Percentiles rank a stretch among this genome's conserved stretches.
Conservation (phyloP, 768 basidiomycete genomes). For the Polyporus arcularius region DNA sequence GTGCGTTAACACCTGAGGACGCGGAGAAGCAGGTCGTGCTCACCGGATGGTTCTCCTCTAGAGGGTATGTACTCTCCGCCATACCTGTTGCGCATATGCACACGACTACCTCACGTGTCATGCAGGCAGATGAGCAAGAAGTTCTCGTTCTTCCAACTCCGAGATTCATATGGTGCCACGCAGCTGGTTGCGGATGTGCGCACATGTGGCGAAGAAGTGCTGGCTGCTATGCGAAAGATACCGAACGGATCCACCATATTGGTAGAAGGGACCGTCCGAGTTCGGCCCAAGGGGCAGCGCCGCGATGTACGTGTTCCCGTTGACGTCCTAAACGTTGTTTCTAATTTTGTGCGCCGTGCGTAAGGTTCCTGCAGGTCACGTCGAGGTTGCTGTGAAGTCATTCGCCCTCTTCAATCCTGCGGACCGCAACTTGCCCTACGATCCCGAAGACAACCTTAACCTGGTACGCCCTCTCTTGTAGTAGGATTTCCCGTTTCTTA, state of each 20-base stretch:
- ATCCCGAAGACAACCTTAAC: conserved; percentile 74
- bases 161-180: conserved; percentile 72
- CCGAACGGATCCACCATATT: conserved; percentile 80
- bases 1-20: conserved; percentile 21
- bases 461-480: conserved; percentile 51
- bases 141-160: conserved; percentile 85
- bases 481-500: conserved; percentile 1
- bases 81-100: conserved; percentile 27
- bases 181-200: conserved; percentile 71
- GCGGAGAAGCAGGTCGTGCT: conserved; percentile 55
- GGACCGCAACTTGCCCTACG: conserved; percentile 71
- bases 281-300: conserved; percentile 61
- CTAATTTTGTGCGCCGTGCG: conserved; percentile 5
- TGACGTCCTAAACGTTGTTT: background rate
- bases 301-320: conserved; percentile 46
- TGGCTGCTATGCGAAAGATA: conserved; percentile 54
- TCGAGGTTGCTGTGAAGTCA: conserved; percentile 76
- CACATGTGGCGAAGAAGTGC: conserved; percentile 24
- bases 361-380: conserved; percentile 66
- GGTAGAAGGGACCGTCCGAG: conserved; percentile 70
- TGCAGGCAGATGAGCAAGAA: conserved; percentile 65
- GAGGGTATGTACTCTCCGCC: conserved; percentile 58
- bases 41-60: conserved; percentile 80
- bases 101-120: background rate
- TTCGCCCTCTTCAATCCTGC: conserved; percentile 84